Percentiles rank a stretch among this genome's conserved stretches.
Evolutionary conservation across 2,329 filamentous ascomycete species (phyloP).

Genomic region (Zymoseptoria crescenta): DNA sequence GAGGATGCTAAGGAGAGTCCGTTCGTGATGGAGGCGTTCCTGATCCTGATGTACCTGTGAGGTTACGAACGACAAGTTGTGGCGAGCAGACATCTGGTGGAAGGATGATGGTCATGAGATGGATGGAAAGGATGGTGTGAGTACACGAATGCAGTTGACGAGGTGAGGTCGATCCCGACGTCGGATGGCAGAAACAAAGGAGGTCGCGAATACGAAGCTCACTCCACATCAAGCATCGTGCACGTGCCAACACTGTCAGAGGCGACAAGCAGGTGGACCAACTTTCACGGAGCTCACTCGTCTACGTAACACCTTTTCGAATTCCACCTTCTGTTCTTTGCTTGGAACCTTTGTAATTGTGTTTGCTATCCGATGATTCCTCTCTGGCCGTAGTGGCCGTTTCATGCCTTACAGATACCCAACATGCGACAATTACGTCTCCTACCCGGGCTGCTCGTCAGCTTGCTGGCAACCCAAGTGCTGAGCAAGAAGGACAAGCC

Average conservation of each 20-base stretch:
- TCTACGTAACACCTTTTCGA: background rate
- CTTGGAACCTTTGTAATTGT: background rate
- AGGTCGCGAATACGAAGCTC: background rate
- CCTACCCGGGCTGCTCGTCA: slow-evolving; percentile 15
- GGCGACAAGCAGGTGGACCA: background rate
- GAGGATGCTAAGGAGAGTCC: no score
- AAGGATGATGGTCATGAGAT: no score
- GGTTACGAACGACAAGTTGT: no score
- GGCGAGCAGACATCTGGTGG: no score
- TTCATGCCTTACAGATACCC: background rate
- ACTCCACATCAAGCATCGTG: background rate
- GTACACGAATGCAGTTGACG: background rate
- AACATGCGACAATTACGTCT: slow-evolving; percentile 14
- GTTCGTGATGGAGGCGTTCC: no score
- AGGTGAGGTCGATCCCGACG: background rate
- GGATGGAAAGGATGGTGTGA: no score
- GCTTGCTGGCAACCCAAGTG: slow-evolving; percentile 17
- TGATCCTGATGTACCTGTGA: no score
- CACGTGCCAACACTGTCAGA: background rate
- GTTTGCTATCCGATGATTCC: background rate
- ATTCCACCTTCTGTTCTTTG: background rate
- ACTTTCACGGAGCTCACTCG: background rate
- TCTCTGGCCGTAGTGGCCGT: background rate
- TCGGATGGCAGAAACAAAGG: background rate
- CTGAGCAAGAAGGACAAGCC: slow-evolving; percentile 40